phyloP scores from a whole-genome alignment of 495 filamentous ascomycete genomes.

The Massariosphaeria phaeospora region DNA sequence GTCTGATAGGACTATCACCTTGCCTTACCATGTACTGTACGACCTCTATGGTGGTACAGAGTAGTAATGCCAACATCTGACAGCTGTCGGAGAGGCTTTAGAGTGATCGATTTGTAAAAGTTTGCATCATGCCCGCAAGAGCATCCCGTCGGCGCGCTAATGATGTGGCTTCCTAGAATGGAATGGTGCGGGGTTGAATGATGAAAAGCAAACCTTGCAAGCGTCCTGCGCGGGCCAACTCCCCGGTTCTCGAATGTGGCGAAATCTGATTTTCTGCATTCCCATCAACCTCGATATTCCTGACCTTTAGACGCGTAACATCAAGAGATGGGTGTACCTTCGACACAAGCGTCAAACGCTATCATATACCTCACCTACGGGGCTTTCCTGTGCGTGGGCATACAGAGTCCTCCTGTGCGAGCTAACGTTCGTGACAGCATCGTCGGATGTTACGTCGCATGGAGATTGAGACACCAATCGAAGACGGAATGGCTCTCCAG shows the following conservation, averaged over 20 bases:
- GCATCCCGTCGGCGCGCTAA: background rate
- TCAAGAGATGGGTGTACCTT: slow-evolving; percentile 70
- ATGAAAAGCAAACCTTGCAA: no score
- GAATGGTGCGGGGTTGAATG: slow-evolving; percentile 14
- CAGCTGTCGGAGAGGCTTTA: no score
- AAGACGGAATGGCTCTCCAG: slow-evolving; percentile 64
- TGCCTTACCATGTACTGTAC: no score
- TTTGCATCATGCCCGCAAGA: background rate
- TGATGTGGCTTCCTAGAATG: slow-evolving; percentile 10
- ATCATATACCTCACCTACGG: slow-evolving; percentile 71
- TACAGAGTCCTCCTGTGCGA: background rate
- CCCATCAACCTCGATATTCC: no score
- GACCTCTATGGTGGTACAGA: no score
- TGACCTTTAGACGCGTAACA: no score
- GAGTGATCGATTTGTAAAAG: background rate
- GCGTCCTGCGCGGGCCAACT: no score
- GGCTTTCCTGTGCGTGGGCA: slow-evolving; percentile 57
- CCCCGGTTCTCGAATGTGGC: no score
- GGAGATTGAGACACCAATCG: slow-evolving; percentile 60
- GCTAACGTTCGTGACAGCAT: slow-evolving; percentile 45
- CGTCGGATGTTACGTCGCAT: slow-evolving; percentile 61
- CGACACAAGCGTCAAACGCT: slow-evolving; percentile 65
- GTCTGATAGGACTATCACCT: no score
- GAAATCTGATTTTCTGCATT: no score
- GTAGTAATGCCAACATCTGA: no score